Percentiles rank a stretch among this genome's conserved stretches.
Conservation (phyloP, 495 filamentous ascomycete species). For the Aspergillus ostianus region DNA sequence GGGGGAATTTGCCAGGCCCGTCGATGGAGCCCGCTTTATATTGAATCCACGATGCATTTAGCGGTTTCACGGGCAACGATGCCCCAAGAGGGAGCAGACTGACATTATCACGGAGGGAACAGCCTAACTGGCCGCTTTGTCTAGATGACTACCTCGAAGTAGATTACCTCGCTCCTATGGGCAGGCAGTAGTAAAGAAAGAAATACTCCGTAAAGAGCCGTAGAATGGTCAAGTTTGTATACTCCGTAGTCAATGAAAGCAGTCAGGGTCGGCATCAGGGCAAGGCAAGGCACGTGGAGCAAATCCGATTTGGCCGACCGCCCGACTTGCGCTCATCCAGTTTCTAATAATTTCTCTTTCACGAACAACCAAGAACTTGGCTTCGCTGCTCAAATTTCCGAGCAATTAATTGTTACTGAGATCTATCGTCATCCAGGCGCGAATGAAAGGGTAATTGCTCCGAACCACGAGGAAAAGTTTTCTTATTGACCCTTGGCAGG, state of each 20-base stretch:
- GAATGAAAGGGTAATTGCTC: constrained; percentile 14
- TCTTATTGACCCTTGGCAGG: constrained; percentile 19
- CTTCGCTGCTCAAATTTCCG: background rate
- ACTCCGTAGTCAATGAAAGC: too few species aligned
- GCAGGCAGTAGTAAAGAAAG: too few species aligned
- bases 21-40: background rate
- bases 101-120: too few species aligned
- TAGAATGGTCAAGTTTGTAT: too few species aligned
- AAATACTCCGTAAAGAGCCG: too few species aligned
- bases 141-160: too few species aligned
- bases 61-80: too few species aligned
- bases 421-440: background rate
- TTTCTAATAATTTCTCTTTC: background rate
- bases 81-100: too few species aligned
- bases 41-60: too few species aligned
- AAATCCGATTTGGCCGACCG: background rate
- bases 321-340: background rate
- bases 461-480: constrained; percentile 11
- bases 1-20: background rate
- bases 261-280: too few species aligned
- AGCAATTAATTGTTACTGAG: background rate
- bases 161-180: too few species aligned
- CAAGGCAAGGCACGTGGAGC: background rate
- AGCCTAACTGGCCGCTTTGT: too few species aligned
- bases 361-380: background rate